Base-by-base conservation (phyloP, 768 basidiomycete species). In the Hirschioporus abietinus region DNA sequence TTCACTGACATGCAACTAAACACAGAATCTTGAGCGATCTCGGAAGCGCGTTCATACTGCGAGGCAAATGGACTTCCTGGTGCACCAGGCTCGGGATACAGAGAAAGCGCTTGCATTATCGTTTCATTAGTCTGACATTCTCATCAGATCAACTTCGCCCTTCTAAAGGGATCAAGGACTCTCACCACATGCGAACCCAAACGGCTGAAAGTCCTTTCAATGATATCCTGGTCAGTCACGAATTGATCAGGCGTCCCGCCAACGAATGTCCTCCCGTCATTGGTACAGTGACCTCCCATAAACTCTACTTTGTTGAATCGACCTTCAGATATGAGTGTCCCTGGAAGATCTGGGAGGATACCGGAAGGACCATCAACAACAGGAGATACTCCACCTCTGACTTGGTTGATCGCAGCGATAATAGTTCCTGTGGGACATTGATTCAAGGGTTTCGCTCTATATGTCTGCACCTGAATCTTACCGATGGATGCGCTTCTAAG, bases 1-100 rank as follows among this genome's bases (percentile, higher is more conserved):
- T 12, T 35, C 25, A 64, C 80, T 2, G 57, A 81, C 81, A 82
- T 79, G 79, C 81, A 82, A 17, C 78, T 77, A 67, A 81, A 81
- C 6, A 80, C 72, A 0, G 77, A 76, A 10, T 82, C 79, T 20
- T 79, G 79, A 26, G 78, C 79, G 69, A 82, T 81, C 1, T 77
- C 75, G 60, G 71, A 75, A 6, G 79, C 79, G 25, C 79, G 75
- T 27, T 82, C 80, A 65, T 74, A 82, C 62, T 82, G 72, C 2
- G 78, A 78, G 9, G 73, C 68, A 65, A 80, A 81, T 4, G 77
- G 75, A 69, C 78, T 79, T 36, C 76, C 78, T 12, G 73, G 57
- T 0, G 72, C 67, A 20, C 70, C 73, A 6, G 80, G 78, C 24
- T 72, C 67, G 10, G 80, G 80, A 70, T 82, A 82, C 15, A 82